Percentiles rank a stretch among this genome's conserved stretches.
Evolutionary conservation across 192 early-diverging fungal genomes (phyloP).

Genomic region (Backusella morwellensis): DNA sequence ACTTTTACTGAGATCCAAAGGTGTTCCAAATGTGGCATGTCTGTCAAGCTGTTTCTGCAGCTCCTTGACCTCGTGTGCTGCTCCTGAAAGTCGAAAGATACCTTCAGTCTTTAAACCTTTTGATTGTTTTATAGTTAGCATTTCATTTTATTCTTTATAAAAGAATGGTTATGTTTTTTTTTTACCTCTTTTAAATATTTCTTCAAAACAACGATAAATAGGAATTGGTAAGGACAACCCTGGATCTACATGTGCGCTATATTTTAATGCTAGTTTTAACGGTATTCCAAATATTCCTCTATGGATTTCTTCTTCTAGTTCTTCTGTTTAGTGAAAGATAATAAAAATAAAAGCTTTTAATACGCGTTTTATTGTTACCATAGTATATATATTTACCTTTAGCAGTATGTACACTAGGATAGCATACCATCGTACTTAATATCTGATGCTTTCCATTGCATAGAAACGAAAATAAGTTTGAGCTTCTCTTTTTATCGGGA

Average conservation of each 20-base stretch:
- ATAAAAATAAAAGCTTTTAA: neutral
- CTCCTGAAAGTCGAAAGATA: constrained; percentile 35
- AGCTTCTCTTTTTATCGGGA: constrained; percentile 8
- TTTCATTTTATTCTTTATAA: neutral
- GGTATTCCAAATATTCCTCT: constrained; percentile 27
- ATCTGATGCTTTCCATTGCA: constrained; percentile 14
- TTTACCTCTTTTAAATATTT: constrained; percentile 30
- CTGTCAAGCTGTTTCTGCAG: constrained; percentile 20
- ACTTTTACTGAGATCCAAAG: constrained; percentile 18
- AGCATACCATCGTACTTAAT: constrained; percentile 3
- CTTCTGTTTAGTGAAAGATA: neutral
- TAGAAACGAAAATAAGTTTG: constrained; percentile 18
- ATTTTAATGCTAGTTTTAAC: constrained; percentile 20
- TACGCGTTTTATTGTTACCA: neutral
- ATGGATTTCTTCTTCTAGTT: neutral
- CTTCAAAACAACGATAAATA: constrained; percentile 26
- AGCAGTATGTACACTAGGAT: neutral
- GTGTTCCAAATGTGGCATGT: constrained; percentile 24
- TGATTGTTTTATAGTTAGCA: neutral
- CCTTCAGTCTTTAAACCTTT: constrained; percentile 28
- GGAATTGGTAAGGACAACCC: constrained; percentile 21
- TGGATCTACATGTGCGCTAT: constrained; percentile 2
- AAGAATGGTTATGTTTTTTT: neutral
- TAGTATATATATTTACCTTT: neutral
- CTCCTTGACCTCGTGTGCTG: constrained; percentile 24